phyloP scores from a whole-genome alignment of 331 rosid species.

The Dryas integrifolia region DNA sequence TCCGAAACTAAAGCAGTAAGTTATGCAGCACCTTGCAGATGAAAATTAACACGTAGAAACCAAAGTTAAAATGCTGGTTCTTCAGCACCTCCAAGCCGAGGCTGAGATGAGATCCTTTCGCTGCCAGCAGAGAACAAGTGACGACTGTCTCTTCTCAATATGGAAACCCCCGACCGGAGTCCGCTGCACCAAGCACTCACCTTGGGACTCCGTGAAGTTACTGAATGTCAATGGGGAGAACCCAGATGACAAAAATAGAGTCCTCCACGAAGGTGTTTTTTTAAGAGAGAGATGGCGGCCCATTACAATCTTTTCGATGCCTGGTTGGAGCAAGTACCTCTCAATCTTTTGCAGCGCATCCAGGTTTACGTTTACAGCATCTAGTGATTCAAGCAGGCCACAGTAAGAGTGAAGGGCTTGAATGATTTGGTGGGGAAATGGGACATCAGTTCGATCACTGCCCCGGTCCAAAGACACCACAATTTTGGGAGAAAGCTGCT shows the following conservation, averaged over 20 bases:
- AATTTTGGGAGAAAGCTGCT: slow-evolving; percentile 68
- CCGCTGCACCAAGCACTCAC: slow-evolving; percentile 85
- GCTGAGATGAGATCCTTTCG: slow-evolving; percentile 67
- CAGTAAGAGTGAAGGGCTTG: slow-evolving; percentile 52
- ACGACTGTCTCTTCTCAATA: slow-evolving; percentile 67
- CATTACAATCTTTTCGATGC: slow-evolving; percentile 59
- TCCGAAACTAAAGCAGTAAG: slow-evolving; percentile 41
- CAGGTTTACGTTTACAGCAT: slow-evolving; percentile 55
- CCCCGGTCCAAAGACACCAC: slow-evolving; percentile 67
- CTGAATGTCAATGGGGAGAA: slow-evolving; percentile 71
- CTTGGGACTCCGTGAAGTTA: slow-evolving; percentile 83
- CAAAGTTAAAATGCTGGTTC: slow-evolving; percentile 29
- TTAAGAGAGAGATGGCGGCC: slow-evolving; percentile 44
- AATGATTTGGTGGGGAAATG: slow-evolving; percentile 58
- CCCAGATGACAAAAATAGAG: slow-evolving; percentile 54
- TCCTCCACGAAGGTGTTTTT: slow-evolving; percentile 55
- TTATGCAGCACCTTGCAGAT: slow-evolving; percentile 58
- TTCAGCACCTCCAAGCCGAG: slow-evolving; percentile 81
- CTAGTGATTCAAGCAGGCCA: slow-evolving; percentile 67
- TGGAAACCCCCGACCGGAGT: slow-evolving; percentile 82
- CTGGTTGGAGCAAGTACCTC: slow-evolving; percentile 65
- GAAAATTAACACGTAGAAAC: slow-evolving; percentile 39
- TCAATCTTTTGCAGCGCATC: slow-evolving; percentile 73
- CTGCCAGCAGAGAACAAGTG: slow-evolving; percentile 81
- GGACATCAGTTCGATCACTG: slow-evolving; percentile 54